phyloP scores from a whole-genome alignment of 139 green algal genomes.

The Auxenochlorella protothecoides region DNA sequence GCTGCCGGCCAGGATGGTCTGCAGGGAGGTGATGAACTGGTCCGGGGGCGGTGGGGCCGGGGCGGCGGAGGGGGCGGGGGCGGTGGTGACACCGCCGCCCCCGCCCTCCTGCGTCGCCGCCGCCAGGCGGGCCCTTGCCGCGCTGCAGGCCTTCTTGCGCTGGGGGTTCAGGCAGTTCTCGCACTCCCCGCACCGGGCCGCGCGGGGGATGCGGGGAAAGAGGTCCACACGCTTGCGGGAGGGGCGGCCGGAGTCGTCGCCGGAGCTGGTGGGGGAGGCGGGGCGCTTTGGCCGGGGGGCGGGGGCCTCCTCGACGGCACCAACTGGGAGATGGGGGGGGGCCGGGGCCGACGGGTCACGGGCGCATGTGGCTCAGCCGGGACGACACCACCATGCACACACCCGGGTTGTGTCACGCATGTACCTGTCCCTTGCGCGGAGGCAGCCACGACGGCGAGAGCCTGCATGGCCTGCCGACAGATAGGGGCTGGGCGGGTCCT shows the following conservation, averaged over 20 bases:
- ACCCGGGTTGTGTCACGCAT: too few species aligned
- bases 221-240: not conserved
- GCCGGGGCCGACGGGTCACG: too few species aligned
- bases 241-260: not conserved
- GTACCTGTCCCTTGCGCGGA: too few species aligned
- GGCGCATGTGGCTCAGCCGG: too few species aligned
- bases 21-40: constrained; percentile 6
- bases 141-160: constrained; percentile 21
- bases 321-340: too few species aligned
- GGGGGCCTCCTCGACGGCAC: too few species aligned
- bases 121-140: too few species aligned
- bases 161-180: constrained; percentile 30
- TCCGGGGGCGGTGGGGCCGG: not conserved
- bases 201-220: not conserved
- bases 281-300: not conserved
- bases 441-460: too few species aligned
- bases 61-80: not conserved
- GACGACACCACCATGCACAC: too few species aligned
- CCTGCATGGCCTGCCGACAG: too few species aligned
- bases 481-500: too few species aligned
- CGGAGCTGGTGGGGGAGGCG: not conserved
- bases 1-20: constrained; percentile 7
- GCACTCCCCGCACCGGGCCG: constrained; percentile 4
- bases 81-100: not conserved
- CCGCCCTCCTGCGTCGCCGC: not conserved